Base-by-base conservation (phyloP, 495 filamentous ascomycete genomes). In the Astrothelium macrocarpum region DNA sequence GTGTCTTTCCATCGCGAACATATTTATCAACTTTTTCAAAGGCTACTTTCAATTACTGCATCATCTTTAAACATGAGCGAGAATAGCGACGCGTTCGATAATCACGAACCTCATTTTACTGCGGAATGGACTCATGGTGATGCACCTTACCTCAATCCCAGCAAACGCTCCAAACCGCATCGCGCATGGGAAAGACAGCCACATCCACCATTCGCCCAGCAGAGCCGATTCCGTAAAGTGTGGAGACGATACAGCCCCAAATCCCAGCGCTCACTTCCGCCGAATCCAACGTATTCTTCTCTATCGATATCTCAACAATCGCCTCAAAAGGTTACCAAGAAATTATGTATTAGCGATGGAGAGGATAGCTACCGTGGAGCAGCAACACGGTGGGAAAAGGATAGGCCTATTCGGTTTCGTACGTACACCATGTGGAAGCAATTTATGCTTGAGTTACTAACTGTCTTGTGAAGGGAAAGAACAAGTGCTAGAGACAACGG, bases 151-250 rank as follows among this genome's bases (percentile, higher is more conserved):
- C 49, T 56, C 29, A 56, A 28, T 16, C 49, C 49, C 11, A 3
- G 7, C 25, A 26, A 25, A 56, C 49, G 23, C 9, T 56, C 16
- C 62, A 71, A 60, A 25, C 60, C 68, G 2, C 70, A 66, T 42
- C 74, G 74, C 32, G 74, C 70, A n/a, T 77, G 74, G 74, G 74
- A 77, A 32, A 70, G 74, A 43, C 69, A 68, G 61, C 65, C 70
- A 5, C 31, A 66, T 46, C 62, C 65, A 14, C 72, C 69, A 23
- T 65, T 66, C 29, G 62, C 66, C 28, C 60, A 67, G 36, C 60
- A 68, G 12, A 59, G 67, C 1, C 66, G 68, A 18, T 61, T 69
- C 2, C 67, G 70, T 32, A 75, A 76, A 64, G 65, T 77, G n/a
- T 77, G 72, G 71, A 73, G 71, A 34, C 65, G 74, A 26, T 56